Conservation (phyloP, 2,329 filamentous ascomycete genomes). For the Arthrobotrys conoides region DNA sequence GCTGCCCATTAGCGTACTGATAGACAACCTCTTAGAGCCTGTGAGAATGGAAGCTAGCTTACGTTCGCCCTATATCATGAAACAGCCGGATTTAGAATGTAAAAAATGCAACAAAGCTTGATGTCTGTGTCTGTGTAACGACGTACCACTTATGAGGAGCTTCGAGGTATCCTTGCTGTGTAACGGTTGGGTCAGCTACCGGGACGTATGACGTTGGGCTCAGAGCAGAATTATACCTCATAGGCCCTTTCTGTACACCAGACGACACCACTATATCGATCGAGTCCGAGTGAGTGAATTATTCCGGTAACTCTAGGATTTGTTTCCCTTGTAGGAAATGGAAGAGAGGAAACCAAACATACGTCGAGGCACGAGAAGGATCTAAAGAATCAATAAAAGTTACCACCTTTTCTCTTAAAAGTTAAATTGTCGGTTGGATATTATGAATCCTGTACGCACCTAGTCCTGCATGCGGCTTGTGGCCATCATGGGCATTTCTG, state of each 20-base stretch:
- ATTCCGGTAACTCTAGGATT: background rate
- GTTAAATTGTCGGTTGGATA: background rate
- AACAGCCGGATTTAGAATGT: slow-evolving; percentile 30
- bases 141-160: slow-evolving; percentile 86
- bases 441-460: slow-evolving; percentile 75
- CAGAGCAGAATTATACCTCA: slow-evolving; percentile 66
- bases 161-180: slow-evolving; percentile 85
- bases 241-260: slow-evolving; percentile 90
- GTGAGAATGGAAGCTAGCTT: slow-evolving; percentile 9
- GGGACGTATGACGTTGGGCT: background rate
- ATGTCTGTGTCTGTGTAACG: background rate
- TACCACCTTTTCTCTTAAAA: background rate
- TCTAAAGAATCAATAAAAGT: slow-evolving; percentile 28
- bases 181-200: slow-evolving; percentile 19
- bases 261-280: slow-evolving; percentile 85
- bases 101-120: slow-evolving; percentile 54
- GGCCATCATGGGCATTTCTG: slow-evolving; percentile 88
- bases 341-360: slow-evolving; percentile 12
- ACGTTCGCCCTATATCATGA: slow-evolving; percentile 51
- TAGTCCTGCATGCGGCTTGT: slow-evolving; percentile 89
- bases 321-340: background rate
- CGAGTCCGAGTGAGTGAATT: slow-evolving; percentile 23
- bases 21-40: background rate
- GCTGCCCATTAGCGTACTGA: slow-evolving; percentile 2
- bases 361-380: slow-evolving; percentile 59